Base-by-base conservation (phyloP, 352 stramenopile genomes). In the Globisporangium splendens region DNA sequence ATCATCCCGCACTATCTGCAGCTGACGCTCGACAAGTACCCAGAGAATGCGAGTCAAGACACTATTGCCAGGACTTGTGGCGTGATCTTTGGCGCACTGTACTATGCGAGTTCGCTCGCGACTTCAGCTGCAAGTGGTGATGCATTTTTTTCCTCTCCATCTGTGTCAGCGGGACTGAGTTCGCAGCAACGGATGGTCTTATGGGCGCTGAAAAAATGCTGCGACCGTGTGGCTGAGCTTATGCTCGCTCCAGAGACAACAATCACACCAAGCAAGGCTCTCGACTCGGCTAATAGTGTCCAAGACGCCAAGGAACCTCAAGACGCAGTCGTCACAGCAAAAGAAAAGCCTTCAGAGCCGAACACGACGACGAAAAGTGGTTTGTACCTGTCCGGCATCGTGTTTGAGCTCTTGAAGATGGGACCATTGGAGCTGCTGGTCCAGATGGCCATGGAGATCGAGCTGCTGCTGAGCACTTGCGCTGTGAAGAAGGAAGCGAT, bases 381-480 rank as follows among this genome's bases (percentile, higher is more conserved):
- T 8, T n/a, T 88, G 13, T 83, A 85, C 46, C 56, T 89, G 7
- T 66, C 72, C 1, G 72, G 73, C 1, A 53, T 89, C 48, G 62
- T 87, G 35, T 73, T 83, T 55, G 79, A 89, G 28, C 59, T 86
- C n/a, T 62, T 80, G 54, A 89, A 89, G 56, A 83, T 89, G 63
- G 58, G 64, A 5, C 79, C 76, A 6, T 52, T 87, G n/a, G 61
- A 68, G n/a, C 50, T 84, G 17, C 53, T 87, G 12, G 52, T 67
- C 20, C 52, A 46, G 12, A 50, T 61, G 1, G 70, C 79, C 13
- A 75, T 74, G 52, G 79, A 86, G 47, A 49, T 69, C 6, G 79
- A 89, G 39, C 52, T 49, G 3, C 60, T 88, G 2, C 54, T 85
- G 18, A 54, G 49, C 18, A 49, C 69, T 33, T 50, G 39, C 50